Conservation (phyloP, 2,329 filamentous ascomycete genomes). For the Domatiomyces globalis region DNA sequence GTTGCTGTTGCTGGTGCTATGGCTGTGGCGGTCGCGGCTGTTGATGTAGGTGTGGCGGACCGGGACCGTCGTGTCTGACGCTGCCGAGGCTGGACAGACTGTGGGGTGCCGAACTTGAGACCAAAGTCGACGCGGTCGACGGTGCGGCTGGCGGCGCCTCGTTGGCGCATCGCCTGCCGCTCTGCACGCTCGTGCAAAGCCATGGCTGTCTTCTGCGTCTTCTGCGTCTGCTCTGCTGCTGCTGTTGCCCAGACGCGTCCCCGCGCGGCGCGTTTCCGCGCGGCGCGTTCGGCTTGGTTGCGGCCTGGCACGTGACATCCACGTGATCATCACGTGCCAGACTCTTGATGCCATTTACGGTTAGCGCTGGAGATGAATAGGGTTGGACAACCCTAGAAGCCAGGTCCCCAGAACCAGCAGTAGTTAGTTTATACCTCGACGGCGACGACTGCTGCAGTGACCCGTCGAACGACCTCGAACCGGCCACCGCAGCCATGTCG, state of each 20-base stretch:
- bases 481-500: background rate
- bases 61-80: background rate
- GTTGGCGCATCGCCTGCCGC: constrained; percentile 42
- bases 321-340: background rate
- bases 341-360: background rate
- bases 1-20: constrained; percentile 3
- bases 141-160: constrained; percentile 33
- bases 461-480: background rate
- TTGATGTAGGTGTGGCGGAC: background rate
- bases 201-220: constrained; percentile 1
- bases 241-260: background rate
- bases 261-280: too few relatives aligned
- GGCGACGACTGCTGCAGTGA: too few relatives aligned
- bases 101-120: constrained; percentile 9
- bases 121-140: constrained; percentile 11
- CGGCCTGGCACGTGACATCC: background rate
- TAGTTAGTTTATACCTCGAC: too few relatives aligned
- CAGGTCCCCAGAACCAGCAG: too few relatives aligned
- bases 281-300: too few relatives aligned
- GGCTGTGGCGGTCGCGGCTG: background rate
- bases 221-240: background rate
- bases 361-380: background rate
- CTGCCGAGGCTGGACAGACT: background rate
- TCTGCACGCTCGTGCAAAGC: constrained; percentile 35
- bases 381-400: background rate